Percentiles rank a stretch among this genome's conserved stretches.
These are phyloP conservation scores for Solanum tarijense DNA, from an alignment of 257 asterid species.

Conservation along the genomic window DNA sequence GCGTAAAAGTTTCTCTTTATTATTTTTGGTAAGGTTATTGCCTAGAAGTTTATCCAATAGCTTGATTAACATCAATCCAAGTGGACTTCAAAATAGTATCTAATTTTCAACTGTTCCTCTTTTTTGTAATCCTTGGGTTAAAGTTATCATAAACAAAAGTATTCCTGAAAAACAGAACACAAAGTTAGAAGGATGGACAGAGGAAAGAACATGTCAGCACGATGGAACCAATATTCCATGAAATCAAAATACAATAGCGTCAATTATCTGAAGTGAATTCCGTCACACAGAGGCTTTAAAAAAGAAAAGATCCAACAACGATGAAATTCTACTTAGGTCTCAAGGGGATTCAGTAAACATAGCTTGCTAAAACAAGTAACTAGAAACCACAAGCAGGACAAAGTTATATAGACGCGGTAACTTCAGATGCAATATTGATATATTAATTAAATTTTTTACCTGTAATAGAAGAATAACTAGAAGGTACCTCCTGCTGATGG, in stretches of 20 bases:
- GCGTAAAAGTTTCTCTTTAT: background rate
- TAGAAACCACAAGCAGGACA: background rate
- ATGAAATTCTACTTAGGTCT: background rate
- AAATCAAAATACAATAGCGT: background rate
- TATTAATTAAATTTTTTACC: slow-evolving; percentile 63
- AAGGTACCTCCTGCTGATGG: slow-evolving; percentile 99
- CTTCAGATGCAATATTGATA: slow-evolving; percentile 37
- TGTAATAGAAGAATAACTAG: slow-evolving; percentile 99
- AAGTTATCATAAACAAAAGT: background rate
- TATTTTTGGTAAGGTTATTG: background rate
- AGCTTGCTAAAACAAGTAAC: background rate
- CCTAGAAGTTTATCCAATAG: background rate
- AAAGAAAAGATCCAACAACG: background rate
- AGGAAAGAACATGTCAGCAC: background rate
- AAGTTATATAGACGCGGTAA: slow-evolving; percentile 5
- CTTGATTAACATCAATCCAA: background rate
- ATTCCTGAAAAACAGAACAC: background rate
- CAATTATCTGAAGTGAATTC: background rate
- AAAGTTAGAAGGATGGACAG: background rate
- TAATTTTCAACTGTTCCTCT: background rate
- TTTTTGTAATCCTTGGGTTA: background rate
- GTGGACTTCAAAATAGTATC: background rate
- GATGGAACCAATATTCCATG: background rate
- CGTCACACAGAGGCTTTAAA: background rate
- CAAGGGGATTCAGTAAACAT: background rate